Base-by-base conservation (phyloP, 345 rosid genomes). In the Linum lewisii region DNA sequence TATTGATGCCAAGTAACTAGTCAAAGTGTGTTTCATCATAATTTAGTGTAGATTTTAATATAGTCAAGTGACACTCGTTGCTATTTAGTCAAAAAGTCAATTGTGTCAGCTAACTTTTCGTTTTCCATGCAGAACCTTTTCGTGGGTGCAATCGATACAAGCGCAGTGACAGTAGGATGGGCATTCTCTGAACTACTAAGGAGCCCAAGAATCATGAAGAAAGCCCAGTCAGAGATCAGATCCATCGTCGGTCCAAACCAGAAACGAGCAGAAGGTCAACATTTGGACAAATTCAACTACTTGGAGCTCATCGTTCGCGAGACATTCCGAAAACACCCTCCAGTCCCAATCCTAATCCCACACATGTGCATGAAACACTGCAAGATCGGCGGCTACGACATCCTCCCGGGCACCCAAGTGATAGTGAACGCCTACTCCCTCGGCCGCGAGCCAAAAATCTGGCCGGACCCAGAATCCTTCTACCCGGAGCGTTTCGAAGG, bases 371-470 rank as follows among this genome's bases (percentile, higher is more conserved):
- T 24, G 38, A 47, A 60, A n/a, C 29, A 24, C 1, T 24, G 52
- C 38, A 60, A 60, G 7, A 15, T 60, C 19, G 63, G 37, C 4
- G 63, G 63, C 7, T 60, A 44, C 19, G 38, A 60, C 7, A 42
- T 59, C 20, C 29, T 21, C 7, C 51, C 62, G 16, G 26, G 26
- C 11, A 59, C 51, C 22, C n/a, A 36, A 14, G 24, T 59, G 3
- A 5, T 21, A 0, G 5, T 42, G 19, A 59, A 59, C 25, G 38
- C 51, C 16, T 59, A 59, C 24, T 23, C 62, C 16, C 51, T 59
- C 3, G 62, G 62, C 3, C 42, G 62, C 23, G 62, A 59, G 19
- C 52, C 62, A 7, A 14, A 38, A 2, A 3, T 2, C 2, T 59
- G 62, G 62, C 3, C 10, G 7, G 37, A 59, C 8, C 51, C 51